Conservation (phyloP, 2,329 filamentous ascomycete genomes). For the Plectosphaerella sp. region DNA sequence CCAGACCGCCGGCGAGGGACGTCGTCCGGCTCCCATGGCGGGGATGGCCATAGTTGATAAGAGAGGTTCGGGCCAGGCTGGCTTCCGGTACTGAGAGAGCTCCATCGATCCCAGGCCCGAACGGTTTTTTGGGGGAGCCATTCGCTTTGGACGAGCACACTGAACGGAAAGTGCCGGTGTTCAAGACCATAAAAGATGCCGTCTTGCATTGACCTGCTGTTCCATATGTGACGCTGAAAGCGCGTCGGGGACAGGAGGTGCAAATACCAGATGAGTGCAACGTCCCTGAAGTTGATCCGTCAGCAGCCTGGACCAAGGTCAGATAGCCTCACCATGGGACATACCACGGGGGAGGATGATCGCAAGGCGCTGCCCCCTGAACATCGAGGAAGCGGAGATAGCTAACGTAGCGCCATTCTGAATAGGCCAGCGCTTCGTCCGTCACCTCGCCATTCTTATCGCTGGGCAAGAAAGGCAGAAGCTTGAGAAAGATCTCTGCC, state of each 20-base stretch:
- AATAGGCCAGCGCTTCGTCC: constrained; percentile 9
- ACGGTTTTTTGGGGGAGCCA: constrained; percentile 8
- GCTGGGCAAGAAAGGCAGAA: constrained; percentile 9
- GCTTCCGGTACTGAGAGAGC: background rate
- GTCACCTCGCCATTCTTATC: constrained; percentile 4
- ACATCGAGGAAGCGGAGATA: constrained; percentile 12
- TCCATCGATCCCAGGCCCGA: constrained; percentile 9
- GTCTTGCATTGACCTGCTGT: background rate
- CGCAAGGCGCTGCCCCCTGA: constrained; percentile 5
- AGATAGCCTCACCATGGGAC: background rate
- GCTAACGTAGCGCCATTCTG: constrained; percentile 14
- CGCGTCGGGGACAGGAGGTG: constrained; percentile 10
- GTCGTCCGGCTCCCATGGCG: constrained; percentile 3
- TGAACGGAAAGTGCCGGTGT: constrained; percentile 12
- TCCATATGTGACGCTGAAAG: constrained; percentile 12
- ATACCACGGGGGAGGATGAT: constrained; percentile 13
- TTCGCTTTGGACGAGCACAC: constrained; percentile 3
- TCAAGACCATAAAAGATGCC: constrained; percentile 10
- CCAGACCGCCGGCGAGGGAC: background rate
- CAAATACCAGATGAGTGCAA: constrained; percentile 15
- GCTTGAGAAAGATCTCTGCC: constrained; percentile 9
- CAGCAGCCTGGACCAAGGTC: background rate
- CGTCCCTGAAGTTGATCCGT: constrained; percentile 6
- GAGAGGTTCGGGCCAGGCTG: constrained; percentile 3
- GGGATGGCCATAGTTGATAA: constrained; percentile 9